Evolutionary conservation across 768 basidiomycete species (phyloP).

Genomic region (Suillus spraguei): DNA sequence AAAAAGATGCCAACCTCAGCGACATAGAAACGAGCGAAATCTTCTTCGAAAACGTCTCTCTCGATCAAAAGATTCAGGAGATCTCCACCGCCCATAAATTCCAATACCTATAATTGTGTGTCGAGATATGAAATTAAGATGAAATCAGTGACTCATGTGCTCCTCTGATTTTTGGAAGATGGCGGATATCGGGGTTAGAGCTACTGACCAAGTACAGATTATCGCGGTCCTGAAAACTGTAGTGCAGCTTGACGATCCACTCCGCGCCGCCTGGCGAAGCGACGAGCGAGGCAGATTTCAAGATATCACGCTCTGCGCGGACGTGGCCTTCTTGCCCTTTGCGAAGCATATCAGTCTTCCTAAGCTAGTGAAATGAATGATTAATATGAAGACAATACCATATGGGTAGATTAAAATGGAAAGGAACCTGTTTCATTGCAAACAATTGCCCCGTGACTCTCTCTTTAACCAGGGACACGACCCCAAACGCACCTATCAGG

Average conservation of each 20-base stretch:
- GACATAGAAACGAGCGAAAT: conserved; percentile 91
- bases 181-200: conserved; percentile 33
- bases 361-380: conserved; percentile 51
- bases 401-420: conserved; percentile 29
- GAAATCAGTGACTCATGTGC: conserved; percentile 42
- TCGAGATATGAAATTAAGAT: conserved; percentile 55
- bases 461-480: conserved; percentile 91
- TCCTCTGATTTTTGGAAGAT: conserved; percentile 23
- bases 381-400: conserved; percentile 22
- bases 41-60: conserved; percentile 86
- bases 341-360: conserved; percentile 91
- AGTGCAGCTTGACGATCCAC: conserved; percentile 93
- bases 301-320: conserved; percentile 91
- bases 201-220: conserved; percentile 87
- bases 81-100: conserved; percentile 97
- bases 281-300: conserved; percentile 86
- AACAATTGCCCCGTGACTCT: conserved; percentile 76
- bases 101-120: conserved; percentile 65
- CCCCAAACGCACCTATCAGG: conserved; percentile 85
- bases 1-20: conserved; percentile 67
- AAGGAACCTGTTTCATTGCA: conserved; percentile 92
- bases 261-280: conserved; percentile 74
- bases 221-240: conserved; percentile 95
- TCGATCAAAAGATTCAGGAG: conserved; percentile 95
- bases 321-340: conserved; percentile 98